Percentiles rank a stretch among this genome's conserved stretches.
phyloP scores from a whole-genome alignment of 345 rosid species.

The Populus pruinosa region DNA sequence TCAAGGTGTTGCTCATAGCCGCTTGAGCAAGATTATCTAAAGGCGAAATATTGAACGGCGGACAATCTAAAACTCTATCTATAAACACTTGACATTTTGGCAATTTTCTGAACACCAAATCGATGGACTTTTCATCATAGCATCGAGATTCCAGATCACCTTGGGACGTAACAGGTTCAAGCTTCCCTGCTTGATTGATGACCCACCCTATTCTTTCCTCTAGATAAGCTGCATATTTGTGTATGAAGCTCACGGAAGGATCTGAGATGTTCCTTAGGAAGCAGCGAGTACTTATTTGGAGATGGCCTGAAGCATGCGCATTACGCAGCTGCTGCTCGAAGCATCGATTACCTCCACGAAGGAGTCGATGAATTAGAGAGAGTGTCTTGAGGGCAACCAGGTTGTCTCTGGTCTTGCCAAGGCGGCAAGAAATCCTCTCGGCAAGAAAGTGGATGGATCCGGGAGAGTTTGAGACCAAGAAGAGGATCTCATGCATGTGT shows the following conservation, averaged over 20 bases:
- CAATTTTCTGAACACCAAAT: slow-evolving; percentile 54
- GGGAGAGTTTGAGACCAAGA: slow-evolving; percentile 61
- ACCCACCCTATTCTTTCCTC: slow-evolving; percentile 78
- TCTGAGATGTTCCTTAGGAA: slow-evolving; percentile 23
- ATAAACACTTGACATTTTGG: slow-evolving; percentile 65
- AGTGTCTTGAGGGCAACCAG: slow-evolving; percentile 77
- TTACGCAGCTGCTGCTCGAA: slow-evolving; percentile 65
- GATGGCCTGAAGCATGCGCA: slow-evolving; percentile 64
- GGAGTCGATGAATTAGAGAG: slow-evolving; percentile 67
- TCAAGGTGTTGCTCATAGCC: slow-evolving; percentile 61
- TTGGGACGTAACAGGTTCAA: slow-evolving; percentile 56
- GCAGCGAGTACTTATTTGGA: slow-evolving; percentile 50
- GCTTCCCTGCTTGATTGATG: slow-evolving; percentile 80
- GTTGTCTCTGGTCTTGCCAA: slow-evolving; percentile 59
- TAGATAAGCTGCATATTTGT: slow-evolving; percentile 61
- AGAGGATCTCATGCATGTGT: slow-evolving; percentile 78
- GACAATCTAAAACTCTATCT: slow-evolving; percentile 60
- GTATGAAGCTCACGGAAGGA: slow-evolving; percentile 42
- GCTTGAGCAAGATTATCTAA: slow-evolving; percentile 49
- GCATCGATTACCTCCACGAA: slow-evolving; percentile 73
- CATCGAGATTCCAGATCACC: slow-evolving; percentile 35
- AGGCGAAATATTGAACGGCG: slow-evolving; percentile 28
- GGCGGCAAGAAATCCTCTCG: slow-evolving; percentile 69
- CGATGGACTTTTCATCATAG: slow-evolving; percentile 47
- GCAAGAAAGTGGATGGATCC: slow-evolving; percentile 73